These are phyloP conservation scores for Pythium vanterpoolii DNA, from an alignment of 352 stramenopile species.

Conservation along the genomic window DNA sequence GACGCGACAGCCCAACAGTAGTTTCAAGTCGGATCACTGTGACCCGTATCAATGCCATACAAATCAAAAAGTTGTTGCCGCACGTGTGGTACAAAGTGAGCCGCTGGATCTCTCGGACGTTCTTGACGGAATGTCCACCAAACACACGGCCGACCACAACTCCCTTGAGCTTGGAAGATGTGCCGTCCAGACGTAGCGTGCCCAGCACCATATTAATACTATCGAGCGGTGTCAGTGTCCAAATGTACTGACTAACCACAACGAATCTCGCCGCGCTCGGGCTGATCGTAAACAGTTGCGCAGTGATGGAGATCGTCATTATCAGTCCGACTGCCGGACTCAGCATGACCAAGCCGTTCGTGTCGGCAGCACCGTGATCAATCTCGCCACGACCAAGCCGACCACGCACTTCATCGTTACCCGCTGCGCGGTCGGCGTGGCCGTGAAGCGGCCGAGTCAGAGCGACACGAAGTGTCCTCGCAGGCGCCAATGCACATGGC, in stretches of 20 bases:
- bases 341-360: not conserved
- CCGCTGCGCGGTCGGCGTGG: not conserved
- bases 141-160: constrained; percentile 51
- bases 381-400: not conserved
- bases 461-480: not conserved
- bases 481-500: not conserved
- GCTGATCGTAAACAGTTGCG: not conserved
- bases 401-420: not conserved
- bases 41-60: constrained; percentile 49
- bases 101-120: constrained; percentile 41
- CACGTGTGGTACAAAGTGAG: constrained; percentile 54
- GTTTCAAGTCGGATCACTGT: constrained; percentile 57
- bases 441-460: not conserved
- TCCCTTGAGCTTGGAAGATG: constrained; percentile 43
- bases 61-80: constrained; percentile 46
- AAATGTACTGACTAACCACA: not conserved
- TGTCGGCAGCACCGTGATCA: not conserved
- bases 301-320: not conserved
- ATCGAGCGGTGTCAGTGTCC: not conserved
- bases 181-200: constrained; percentile 41
- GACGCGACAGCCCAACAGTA: constrained; percentile 35
- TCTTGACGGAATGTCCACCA: constrained; percentile 27
- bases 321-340: not conserved
- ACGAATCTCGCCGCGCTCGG: not conserved
- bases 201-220: constrained; percentile 48